These are phyloP conservation scores for Monosporozyma solicola DNA, from an alignment of 805 yeast species.

Conservation along the genomic window DNA sequence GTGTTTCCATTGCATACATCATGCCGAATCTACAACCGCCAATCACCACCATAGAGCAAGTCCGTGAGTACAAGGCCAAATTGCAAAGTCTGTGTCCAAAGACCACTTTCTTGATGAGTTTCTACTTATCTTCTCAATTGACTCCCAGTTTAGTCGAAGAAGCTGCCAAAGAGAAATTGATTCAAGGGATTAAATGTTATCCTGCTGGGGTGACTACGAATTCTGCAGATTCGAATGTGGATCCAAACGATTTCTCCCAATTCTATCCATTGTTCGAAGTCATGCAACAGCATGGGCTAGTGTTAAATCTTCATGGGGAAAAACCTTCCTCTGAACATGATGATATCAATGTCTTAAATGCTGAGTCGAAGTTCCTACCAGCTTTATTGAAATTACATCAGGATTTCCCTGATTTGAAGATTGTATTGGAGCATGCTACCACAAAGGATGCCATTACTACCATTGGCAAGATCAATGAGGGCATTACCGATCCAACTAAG, in stretches of 20 bases:
- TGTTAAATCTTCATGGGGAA: constrained; percentile 92
- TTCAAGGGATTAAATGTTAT: constrained; percentile 89
- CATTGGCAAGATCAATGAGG: constrained; percentile 53
- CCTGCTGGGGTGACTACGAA: constrained; percentile 99
- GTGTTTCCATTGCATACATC: constrained; percentile 80
- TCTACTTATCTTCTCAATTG: constrained; percentile 67
- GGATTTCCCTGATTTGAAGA: constrained; percentile 79
- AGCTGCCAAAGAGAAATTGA: constrained; percentile 61
- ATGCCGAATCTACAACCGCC: constrained; percentile 98
- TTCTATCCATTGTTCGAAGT: constrained; percentile 88
- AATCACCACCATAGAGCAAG: constrained; percentile 65
- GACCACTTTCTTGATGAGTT: constrained; percentile 86
- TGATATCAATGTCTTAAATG: constrained; percentile 84
- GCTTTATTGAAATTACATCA: constrained; percentile 68
- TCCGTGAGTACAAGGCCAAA: constrained; percentile 54
- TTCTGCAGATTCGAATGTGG: constrained; percentile 74
- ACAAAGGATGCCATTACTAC: constrained; percentile 80
- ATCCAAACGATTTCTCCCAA: constrained; percentile 79
- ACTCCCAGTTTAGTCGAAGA: constrained; percentile 78
- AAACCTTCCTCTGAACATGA: constrained; percentile 60
- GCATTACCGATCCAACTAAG: constrained; percentile 27
- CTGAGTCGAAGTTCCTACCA: constrained; percentile 88
- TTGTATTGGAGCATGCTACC: constrained; percentile 91
- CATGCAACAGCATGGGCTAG: constrained; percentile 68
- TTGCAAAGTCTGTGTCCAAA: constrained; percentile 62